Evolutionary conservation across 257 asterid genomes (phyloP).

Genomic region (Rubia yunnanensis): DNA sequence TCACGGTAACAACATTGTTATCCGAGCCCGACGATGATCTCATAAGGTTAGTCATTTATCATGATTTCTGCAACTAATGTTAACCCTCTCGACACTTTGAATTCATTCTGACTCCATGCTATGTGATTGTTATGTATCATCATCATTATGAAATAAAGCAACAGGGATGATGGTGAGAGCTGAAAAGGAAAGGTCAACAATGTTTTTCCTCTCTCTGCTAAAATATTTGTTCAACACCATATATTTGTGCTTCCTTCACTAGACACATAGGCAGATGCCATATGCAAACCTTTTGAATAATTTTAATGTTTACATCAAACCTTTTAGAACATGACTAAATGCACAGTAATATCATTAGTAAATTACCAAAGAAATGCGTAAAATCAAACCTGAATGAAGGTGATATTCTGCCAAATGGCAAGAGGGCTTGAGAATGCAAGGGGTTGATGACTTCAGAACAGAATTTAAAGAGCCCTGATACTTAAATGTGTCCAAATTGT

Average conservation of each 20-base stretch:
- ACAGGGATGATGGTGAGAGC: not conserved
- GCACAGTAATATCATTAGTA: not conserved
- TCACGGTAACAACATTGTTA: constrained; percentile 1
- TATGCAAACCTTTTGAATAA: not conserved
- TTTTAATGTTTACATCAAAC: not conserved
- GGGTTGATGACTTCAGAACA: constrained; percentile 3
- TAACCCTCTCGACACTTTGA: not conserved
- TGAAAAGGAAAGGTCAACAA: not conserved
- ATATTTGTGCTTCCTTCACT: not conserved
- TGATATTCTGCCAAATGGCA: constrained; percentile 16
- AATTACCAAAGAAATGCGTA: not conserved
- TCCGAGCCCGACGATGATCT: not conserved
- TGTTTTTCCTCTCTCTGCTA: not conserved
- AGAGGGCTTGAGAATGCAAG: not conserved
- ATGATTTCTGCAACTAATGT: not conserved
- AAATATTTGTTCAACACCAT: not conserved
- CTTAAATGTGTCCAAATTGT: constrained; percentile 10
- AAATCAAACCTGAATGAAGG: constrained; percentile 12
- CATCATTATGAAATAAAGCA: not conserved
- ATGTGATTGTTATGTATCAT: not conserved
- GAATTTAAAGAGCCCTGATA: not conserved
- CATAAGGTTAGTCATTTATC: not conserved
- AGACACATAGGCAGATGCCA: not conserved
- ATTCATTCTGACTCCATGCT: not conserved
- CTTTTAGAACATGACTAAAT: not conserved